These are phyloP conservation scores for Aspergillus hiratsukae DNA, from an alignment of 2,329 filamentous ascomycete species.

Conservation along the genomic window DNA sequence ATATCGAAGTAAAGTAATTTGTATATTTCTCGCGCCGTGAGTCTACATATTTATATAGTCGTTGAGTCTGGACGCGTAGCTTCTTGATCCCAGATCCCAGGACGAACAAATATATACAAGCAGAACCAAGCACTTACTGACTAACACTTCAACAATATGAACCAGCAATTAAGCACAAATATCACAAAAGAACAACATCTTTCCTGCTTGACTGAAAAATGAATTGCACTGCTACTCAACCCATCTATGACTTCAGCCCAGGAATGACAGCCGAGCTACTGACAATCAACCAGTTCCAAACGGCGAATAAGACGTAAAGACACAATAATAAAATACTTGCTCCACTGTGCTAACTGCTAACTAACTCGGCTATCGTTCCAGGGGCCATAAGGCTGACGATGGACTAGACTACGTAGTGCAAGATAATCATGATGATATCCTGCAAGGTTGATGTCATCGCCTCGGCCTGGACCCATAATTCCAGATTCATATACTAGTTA, in stretches of 20 bases:
- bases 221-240: neutral
- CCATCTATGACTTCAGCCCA: neutral
- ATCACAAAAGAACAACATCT: neutral
- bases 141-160: neutral
- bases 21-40: neutral
- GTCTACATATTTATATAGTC: neutral
- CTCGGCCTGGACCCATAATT: neutral
- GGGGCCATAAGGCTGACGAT: neutral
- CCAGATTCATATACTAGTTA: neutral
- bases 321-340: neutral
- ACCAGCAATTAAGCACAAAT: neutral
- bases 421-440: constrained; percentile 7
- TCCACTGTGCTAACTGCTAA: neutral
- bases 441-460: constrained; percentile 8
- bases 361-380: neutral
- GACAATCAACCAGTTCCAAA: neutral
- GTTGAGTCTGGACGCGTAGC: too few species aligned
- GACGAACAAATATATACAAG: neutral
- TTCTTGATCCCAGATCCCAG: neutral
- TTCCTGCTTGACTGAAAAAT: neutral
- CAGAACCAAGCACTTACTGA: neutral
- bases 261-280: too few species aligned
- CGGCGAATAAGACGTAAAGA: neutral
- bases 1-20: too few species aligned
- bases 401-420: too few species aligned